Base-by-base conservation (phyloP, 768 basidiomycete genomes). In the Hemileccinum rubropunctum region DNA sequence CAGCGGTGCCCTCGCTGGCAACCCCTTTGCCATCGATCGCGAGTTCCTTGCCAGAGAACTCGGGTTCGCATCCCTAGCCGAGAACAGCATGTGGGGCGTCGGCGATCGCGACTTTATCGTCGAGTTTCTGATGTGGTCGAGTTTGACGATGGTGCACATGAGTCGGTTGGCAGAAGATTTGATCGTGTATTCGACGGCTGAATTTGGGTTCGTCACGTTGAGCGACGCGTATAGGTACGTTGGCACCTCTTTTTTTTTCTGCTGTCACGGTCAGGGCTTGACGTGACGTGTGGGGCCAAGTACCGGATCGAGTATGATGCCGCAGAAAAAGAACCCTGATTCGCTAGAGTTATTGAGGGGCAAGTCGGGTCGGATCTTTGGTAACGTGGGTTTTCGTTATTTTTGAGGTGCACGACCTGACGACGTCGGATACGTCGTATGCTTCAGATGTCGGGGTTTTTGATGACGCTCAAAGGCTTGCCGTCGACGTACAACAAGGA, bases 401-500 rank as follows among this genome's bases (percentile, higher is more conserved):
- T 28, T 23, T 14, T 23, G 36, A 38, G 13, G 34, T 18, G n/a
- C 20, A 34, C 18, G 11, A 8, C 18, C 11, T 38, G 20, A 38
- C 11, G 37, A 7, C 28, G 8, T 30, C 28, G 9, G 28, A 3
- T 9, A 30, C 9, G 4, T 30, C 28, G 28, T 30, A 30, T 30
- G 5, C 21, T 38, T 20, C 26, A 95, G 88, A 95, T 98, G 90
- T 82, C 95, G 12, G 97, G 97, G 2, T 97, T 98, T 73, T 73
- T 98, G 73, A 93, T 98, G 88, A 95, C 93, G 1, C 76, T 95
- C 60, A 99, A 99, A 65, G 97, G 97, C 27, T 73, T 98, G 39
- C 97, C 97, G 13, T 97, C 95, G 17, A 99, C 97, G 9, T 99
- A 99, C 74, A 98, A 99, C 78, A 99, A 99, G 69, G 97, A 99